Evolutionary conservation across 2,329 filamentous ascomycete species (phyloP).

Genomic region (Cryphonectria nitschkei): DNA sequence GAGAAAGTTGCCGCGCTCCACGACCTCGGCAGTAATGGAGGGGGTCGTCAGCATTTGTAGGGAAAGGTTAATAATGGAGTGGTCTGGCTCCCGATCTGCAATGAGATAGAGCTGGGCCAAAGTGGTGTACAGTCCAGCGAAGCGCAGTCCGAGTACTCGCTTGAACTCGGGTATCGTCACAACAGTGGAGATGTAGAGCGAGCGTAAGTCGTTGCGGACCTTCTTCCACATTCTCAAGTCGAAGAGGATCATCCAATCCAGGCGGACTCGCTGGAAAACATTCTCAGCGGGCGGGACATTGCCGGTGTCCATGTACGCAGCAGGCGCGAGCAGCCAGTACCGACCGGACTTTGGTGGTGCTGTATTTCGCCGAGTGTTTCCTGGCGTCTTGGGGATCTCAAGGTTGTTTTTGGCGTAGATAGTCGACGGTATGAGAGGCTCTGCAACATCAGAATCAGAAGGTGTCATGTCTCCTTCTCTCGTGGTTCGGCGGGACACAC

Average conservation of each 20-base stretch:
- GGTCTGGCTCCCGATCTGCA: constrained; percentile 92
- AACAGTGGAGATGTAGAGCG: constrained; percentile 94
- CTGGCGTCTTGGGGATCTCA: constrained; percentile 82
- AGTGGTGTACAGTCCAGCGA: constrained; percentile 91
- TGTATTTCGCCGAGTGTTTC: constrained; percentile 43
- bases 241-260: constrained; percentile 94
- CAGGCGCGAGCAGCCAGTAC: constrained; percentile 86
- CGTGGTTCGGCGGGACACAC: constrained; percentile 47
- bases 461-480: constrained; percentile 67
- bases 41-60: constrained; percentile 96
- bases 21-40: constrained; percentile 93
- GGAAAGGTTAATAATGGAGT: constrained; percentile 97
- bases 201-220: constrained; percentile 83
- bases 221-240: constrained; percentile 97
- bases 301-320: constrained; percentile 65
- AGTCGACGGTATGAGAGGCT: constrained; percentile 65
- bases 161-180: constrained; percentile 97
- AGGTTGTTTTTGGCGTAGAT: constrained; percentile 68
- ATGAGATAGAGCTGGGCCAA: constrained; percentile 94
- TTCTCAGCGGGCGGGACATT: constrained; percentile 78
- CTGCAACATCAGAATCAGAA: constrained; percentile 73
- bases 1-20: constrained; percentile 92
- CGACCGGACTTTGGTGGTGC: constrained; percentile 66
- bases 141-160: constrained; percentile 86
- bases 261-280: constrained; percentile 82